Percentiles rank a stretch among this genome's conserved stretches.
Evolutionary conservation across 2,329 filamentous ascomycete species (phyloP).

Genomic region (Xylariaceae sp.): DNA sequence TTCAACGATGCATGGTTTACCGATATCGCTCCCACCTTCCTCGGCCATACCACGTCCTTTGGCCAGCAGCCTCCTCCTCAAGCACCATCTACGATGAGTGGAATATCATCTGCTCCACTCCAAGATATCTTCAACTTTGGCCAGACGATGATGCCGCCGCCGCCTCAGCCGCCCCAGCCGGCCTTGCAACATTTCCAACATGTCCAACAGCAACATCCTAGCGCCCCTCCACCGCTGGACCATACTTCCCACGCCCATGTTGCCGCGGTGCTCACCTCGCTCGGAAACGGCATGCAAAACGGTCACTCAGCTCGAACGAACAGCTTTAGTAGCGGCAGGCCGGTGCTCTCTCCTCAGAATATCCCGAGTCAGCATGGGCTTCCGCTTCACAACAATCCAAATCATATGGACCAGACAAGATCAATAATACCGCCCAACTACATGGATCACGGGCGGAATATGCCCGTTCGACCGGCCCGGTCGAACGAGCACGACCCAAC

Average conservation of each 20-base stretch:
- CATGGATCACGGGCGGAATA: background rate
- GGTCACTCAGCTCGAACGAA: conserved; percentile 10
- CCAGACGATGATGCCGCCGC: conserved; percentile 16
- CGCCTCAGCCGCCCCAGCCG: conserved; percentile 22
- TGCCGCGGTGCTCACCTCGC: conserved; percentile 22
- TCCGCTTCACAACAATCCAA: too few species aligned
- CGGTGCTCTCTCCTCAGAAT: conserved; percentile 12
- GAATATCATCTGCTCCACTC: conserved; percentile 17
- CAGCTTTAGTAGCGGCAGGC: conserved; percentile 9
- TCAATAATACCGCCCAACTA: too few species aligned
- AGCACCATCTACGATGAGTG: conserved; percentile 19
- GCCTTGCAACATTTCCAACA: conserved; percentile 17
- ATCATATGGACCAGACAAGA: conserved; percentile 13
- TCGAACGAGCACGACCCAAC: conserved; percentile 18
- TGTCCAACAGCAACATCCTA: conserved; percentile 9
- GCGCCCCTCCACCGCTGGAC: conserved; percentile 14
- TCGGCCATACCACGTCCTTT: conserved; percentile 58
- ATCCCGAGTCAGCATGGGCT: too few species aligned
- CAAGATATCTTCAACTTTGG: conserved; percentile 21
- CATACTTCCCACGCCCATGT: conserved; percentile 19
- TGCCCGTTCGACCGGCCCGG: conserved; percentile 16
- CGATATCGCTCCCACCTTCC: conserved; percentile 55
- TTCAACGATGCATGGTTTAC: conserved; percentile 43
- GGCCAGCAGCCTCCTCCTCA: conserved; percentile 40
- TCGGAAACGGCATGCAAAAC: conserved; percentile 21